Evolutionary conservation across 805 yeast species (phyloP), one percentile per base, ranked within the genome.

Genomic region (Saturnispora ahearnii): DNA sequence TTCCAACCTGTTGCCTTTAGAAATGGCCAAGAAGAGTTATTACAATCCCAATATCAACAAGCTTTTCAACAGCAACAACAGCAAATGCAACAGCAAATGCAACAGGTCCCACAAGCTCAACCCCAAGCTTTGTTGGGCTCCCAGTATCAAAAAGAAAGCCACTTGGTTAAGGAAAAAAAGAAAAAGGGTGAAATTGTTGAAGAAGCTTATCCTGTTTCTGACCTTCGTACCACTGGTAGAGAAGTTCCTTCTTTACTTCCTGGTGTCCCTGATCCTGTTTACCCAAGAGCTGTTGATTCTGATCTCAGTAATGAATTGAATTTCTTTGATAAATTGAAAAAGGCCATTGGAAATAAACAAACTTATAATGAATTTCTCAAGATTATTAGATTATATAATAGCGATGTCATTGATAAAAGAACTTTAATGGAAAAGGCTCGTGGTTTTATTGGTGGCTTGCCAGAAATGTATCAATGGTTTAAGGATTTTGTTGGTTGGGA

Each of bases 321-420:
- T 7, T 93, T 93, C 63, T 93, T 93, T 61, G 98, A 93, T 64
- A 84, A 83, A 62, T 96, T 87, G 32, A 91, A 91, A 69, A 87
- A 85, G 62, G 82, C 82, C 6, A 81, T 93, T 59, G 89, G 89
- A 21, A 88, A 87, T 64, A 90, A 88, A 63, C 95, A 85, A 64
- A 78, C 88, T 11, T 93, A 93, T 66, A 85, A 85, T 57, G 99
- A 93, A 69, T 93, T 93, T 64, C 73, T 93, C 64, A 95, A 95
- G 65, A 74, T 91, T 51, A 70, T 93, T 57, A 88, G 91, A 59
- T 71, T 93, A 58, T 93, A 81, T 61, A 84, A 96, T 2, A 96
- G 90, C 63, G 96, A 89, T 59, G 80, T 93, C 51, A 84, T 93
- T 55, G 96, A 88, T 62, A 83, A 84, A 55, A 77, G 74, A 49